A percentile compares a stretch with the other conserved stretches of the same genome.
Conservation (phyloP, 208 protist genomes). For the Crithidia mellificae region DNA sequence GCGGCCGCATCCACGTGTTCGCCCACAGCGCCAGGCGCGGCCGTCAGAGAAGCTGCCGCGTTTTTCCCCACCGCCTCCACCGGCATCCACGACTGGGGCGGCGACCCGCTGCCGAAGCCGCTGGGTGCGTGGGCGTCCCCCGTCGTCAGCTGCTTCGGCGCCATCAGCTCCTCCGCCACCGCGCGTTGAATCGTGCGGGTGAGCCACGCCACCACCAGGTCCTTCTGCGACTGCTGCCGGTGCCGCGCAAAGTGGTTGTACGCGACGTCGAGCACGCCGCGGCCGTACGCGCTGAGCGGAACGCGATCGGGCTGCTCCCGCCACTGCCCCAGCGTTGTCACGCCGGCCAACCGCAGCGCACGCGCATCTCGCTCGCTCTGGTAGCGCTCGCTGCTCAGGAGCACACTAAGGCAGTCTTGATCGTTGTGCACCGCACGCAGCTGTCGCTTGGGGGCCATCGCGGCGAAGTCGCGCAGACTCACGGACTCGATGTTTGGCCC, state of each 20-base stretch:
- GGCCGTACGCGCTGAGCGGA: constrained; percentile 60
- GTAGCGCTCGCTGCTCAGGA: constrained; percentile 63
- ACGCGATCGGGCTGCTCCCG: constrained; percentile 71
- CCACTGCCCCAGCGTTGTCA: constrained; percentile 74
- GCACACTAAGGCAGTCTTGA: constrained; percentile 54
- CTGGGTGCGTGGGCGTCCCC: constrained; percentile 4
- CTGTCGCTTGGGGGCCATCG: constrained; percentile 68
- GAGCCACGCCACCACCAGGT: constrained; percentile 81
- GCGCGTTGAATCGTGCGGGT: constrained; percentile 76
- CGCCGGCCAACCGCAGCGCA: constrained; percentile 60
- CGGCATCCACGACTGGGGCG: background rate
- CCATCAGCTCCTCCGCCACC: constrained; percentile 73
- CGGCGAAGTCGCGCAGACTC: constrained; percentile 63
- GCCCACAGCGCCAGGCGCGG: no score
- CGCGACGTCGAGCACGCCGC: constrained; percentile 63
- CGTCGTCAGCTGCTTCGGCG: constrained; percentile 16
- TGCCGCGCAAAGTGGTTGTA: constrained; percentile 37
- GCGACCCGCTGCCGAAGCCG: background rate
- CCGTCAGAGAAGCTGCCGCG: no score
- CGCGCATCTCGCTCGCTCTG: constrained; percentile 69
- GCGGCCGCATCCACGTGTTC: no score
- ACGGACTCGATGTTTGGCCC: constrained; percentile 63
- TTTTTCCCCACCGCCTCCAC: constrained; percentile 5
- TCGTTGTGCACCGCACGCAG: constrained; percentile 52
- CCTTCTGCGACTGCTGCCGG: constrained; percentile 43